phyloP scores from a whole-genome alignment of 2,329 filamentous ascomycete species.

The Botrytis hyacinthi region DNA sequence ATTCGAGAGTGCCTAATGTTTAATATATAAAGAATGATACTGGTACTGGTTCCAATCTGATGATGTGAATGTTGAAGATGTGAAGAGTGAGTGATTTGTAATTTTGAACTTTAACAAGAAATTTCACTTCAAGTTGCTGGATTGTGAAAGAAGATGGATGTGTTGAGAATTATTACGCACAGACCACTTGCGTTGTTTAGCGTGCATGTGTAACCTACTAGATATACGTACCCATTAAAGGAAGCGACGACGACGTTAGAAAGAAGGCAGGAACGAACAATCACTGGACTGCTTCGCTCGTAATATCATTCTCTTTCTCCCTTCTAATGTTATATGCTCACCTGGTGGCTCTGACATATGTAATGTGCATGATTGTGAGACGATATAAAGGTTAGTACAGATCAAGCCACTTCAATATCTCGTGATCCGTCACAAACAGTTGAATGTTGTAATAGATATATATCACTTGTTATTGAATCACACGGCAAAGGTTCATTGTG shows the following conservation, averaged over 20 bases:
- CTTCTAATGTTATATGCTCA: too few relatives aligned
- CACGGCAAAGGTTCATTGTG: background rate
- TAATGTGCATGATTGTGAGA: background rate
- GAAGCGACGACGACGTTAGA: background rate
- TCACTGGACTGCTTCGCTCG: background rate
- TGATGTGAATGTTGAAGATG: background rate
- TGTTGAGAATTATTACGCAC: background rate
- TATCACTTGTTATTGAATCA: background rate
- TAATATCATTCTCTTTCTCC: background rate
- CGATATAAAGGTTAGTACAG: background rate
- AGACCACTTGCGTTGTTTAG: background rate
- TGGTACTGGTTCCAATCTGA: background rate
- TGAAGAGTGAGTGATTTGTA: background rate
- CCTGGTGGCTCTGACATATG: too few relatives aligned
- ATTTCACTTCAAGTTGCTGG: background rate
- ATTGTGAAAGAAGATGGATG: background rate
- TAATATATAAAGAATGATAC: background rate
- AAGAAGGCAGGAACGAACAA: background rate
- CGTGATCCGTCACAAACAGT: background rate
- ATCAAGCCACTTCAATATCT: background rate
- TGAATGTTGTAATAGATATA: background rate
- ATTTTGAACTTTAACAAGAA: background rate
- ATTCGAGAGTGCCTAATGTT: background rate
- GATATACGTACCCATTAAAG: background rate
- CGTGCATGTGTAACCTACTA: too few relatives aligned